Conservation (phyloP, 441 rosid genomes). For the Corymbia citriodora region DNA sequence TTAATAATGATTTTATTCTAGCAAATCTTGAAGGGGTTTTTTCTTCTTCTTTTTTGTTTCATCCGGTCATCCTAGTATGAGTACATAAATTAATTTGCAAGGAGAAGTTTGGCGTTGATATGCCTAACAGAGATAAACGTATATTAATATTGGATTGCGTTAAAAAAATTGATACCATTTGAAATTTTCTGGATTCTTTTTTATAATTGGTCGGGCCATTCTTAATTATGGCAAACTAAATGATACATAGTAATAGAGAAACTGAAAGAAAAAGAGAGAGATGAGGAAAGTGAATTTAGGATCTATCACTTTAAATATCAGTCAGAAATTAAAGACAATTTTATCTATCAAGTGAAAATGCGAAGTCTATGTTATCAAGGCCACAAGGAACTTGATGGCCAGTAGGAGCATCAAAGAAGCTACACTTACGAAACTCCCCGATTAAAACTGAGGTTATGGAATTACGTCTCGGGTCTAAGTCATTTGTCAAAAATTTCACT, state of each 20-base stretch:
- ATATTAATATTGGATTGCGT: neutral
- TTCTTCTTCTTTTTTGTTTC: neutral
- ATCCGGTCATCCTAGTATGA: neutral
- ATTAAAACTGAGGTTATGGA: too few species aligned
- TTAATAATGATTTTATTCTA: neutral
- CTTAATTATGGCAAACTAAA: neutral
- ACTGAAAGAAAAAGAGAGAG: fast-evolving
- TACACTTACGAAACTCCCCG: too few species aligned
- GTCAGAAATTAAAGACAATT: too few species aligned
- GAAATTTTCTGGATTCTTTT: neutral
- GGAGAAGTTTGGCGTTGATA: neutral
- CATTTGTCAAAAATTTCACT: neutral
- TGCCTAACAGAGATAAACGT: neutral
- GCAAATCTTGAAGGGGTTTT: neutral
- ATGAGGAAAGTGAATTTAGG: neutral
- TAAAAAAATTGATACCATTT: neutral
- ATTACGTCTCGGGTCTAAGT: neutral
- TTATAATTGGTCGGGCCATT: neutral
- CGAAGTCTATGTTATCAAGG: neutral
- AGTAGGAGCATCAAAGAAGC: too few species aligned
- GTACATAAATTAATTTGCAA: neutral
- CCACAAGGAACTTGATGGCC: neutral
- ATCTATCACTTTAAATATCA: neutral
- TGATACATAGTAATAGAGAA: neutral
- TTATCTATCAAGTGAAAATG: neutral